These are phyloP conservation scores for Fusarium sambucinum DNA, from an alignment of 2,329 filamentous ascomycete species.

Conservation along the genomic window DNA sequence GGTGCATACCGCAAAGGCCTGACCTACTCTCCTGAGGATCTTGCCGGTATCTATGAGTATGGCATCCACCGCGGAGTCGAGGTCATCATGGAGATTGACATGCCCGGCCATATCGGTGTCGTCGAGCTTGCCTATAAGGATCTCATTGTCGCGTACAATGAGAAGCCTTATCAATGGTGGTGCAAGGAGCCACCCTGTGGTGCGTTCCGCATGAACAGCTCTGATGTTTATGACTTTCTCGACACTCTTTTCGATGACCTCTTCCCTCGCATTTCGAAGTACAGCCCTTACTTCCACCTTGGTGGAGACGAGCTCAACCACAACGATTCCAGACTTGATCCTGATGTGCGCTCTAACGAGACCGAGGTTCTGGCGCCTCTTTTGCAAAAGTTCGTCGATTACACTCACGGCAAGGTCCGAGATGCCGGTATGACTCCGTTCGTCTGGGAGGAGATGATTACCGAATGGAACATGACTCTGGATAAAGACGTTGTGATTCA, in stretches of 20 bases:
- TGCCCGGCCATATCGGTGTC: slow-evolving; percentile 70
- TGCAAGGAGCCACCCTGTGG: slow-evolving; percentile 74
- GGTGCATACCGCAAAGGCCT: slow-evolving; percentile 78
- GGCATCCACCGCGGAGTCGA: slow-evolving; percentile 72
- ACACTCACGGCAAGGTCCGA: slow-evolving; percentile 74
- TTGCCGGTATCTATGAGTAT: slow-evolving; percentile 76
- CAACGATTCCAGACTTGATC: slow-evolving; percentile 74
- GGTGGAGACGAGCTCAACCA: slow-evolving; percentile 89
- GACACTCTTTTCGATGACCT: slow-evolving; percentile 80
- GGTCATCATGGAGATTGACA: slow-evolving; percentile 71
- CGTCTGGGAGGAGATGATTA: slow-evolving; percentile 89
- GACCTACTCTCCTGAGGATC: slow-evolving; percentile 74
- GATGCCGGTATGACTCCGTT: slow-evolving; percentile 76
- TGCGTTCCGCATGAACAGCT: slow-evolving; percentile 80
- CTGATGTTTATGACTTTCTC: slow-evolving; percentile 77
- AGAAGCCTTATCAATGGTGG: slow-evolving; percentile 68
- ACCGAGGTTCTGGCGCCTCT: slow-evolving; percentile 75
- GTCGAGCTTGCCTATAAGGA: slow-evolving; percentile 66
- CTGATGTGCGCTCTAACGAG: slow-evolving; percentile 76
- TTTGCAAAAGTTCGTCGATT: slow-evolving; percentile 81
- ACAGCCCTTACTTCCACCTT: slow-evolving; percentile 83
- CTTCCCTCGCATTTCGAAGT: slow-evolving; percentile 76
- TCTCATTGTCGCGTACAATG: slow-evolving; percentile 66
- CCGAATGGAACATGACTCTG: slow-evolving; percentile 81
- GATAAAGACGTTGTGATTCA: slow-evolving; percentile 80